Evolutionary conservation across 1,284 basidiomycete genomes (phyloP), one percentile per base, ranked within the genome.

Genomic region (Leccinum pachyderme): DNA sequence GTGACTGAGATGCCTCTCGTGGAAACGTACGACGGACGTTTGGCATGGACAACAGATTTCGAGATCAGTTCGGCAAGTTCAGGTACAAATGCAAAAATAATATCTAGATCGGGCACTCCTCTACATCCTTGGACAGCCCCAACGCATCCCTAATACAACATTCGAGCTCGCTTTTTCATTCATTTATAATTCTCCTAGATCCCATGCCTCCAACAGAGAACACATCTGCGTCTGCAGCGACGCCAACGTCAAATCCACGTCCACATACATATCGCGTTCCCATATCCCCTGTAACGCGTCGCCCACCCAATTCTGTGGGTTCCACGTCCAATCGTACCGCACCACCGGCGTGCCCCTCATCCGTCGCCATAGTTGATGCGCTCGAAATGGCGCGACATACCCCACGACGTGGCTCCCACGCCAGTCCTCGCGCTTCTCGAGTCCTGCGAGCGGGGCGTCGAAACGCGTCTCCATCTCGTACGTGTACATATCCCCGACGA

Each of bases 401-500:
- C 63, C 61, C 22, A 65, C 18, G 45, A 65, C 54, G 18, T 61
- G 63, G 13, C 12, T 44, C 1, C 63, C 61, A 3, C 61, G 63
- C 58, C 58, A 63, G 9, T 63, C 63, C 1, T 49, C 33, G 18
- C 18, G 49, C 13, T 25, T 18, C 9, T n/a, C 27, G 35, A 37
- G 8, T 0, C 15, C 35, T 7, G 2, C 15, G 2, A 64, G 52
- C 2, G 51, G 51, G n/a, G 57, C 7, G 5, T 63, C 33, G 47
- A 67, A 56, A 1, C 49, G 55, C 33, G 61, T 53, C 12, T 61
- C 62, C 0, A 58, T 56, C 4, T 55, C 47, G 47, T 58, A 71
- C 0, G 66, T 64, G 3, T 69, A n/a, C 4, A 32, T 60, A 56
- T 72, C 59, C 3, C 69, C 69, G 3, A 70, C 51, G 43, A 69